Evolutionary conservation across 139 green algal genomes (phyloP).

Genomic region (Tetradesmus lagerheimii): DNA sequence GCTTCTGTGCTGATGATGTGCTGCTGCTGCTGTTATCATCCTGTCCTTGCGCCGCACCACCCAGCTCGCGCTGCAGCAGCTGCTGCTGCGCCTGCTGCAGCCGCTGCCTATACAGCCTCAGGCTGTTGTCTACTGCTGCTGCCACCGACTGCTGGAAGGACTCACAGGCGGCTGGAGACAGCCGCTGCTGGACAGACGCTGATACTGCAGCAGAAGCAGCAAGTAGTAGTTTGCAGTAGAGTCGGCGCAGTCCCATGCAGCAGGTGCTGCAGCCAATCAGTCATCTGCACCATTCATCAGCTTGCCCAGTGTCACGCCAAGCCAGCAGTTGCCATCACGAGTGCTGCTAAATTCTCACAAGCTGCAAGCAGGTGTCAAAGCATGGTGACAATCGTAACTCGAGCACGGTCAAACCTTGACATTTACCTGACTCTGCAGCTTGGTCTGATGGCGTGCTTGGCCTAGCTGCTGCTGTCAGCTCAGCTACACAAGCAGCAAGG

Average conservation of each 20-base stretch:
- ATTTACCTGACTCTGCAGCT: neutral
- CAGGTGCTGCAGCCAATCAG: too few species aligned
- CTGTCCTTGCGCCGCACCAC: too few species aligned
- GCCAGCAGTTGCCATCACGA: too few species aligned
- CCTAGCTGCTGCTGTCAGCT: neutral
- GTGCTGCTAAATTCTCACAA: too few species aligned
- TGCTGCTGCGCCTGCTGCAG: slow-evolving; percentile 23
- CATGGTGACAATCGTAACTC: too few species aligned
- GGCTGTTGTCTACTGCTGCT: neutral
- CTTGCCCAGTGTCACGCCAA: too few species aligned
- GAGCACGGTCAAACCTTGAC: too few species aligned
- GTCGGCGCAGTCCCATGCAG: too few species aligned
- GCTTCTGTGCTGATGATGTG: neutral
- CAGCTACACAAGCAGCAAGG: neutral
- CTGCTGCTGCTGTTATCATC: neutral
- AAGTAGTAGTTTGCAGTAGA: neutral
- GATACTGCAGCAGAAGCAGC: neutral
- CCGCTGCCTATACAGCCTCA: neutral
- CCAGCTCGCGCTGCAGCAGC: slow-evolving; percentile 17
- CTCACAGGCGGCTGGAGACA: slow-evolving; percentile 19
- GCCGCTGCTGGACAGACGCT: neutral
- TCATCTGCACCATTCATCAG: too few species aligned
- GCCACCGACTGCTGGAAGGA: slow-evolving; percentile 9
- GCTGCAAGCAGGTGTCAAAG: too few species aligned
- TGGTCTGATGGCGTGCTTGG: neutral